Evolutionary conservation across 1,284 basidiomycete genomes (phyloP), one percentile per base, ranked within the genome.

Genomic region (Salmacisia buchloeana): DNA sequence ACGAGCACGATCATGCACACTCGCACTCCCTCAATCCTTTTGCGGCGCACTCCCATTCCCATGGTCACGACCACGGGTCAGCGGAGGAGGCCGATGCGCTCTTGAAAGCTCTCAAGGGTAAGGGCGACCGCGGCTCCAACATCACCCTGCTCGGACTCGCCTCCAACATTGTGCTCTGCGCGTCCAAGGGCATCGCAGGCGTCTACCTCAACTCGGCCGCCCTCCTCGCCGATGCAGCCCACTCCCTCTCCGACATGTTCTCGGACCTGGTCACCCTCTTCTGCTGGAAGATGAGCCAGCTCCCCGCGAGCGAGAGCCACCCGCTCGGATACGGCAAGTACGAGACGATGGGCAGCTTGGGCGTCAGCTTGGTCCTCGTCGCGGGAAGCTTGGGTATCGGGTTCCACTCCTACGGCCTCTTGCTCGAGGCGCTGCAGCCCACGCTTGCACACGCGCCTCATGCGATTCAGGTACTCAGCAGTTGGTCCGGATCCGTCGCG

Each of bases 191-290:
- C 29, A 76, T 85, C 10, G 80, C 76, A 0, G 78, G 77, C 1
- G 67, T 73, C 29, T 69, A 69, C 45, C 71, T 78, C 27, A 92
- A 97, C 78, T 93, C 91, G 5, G 92, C 94, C 2, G 88, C 91
- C 0, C 82, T 98, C 58, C 84, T 98, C 9, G 94, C 96, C 2
- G 94, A 98, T 76, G 94, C 94, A 0, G 94, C 90, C 1, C 94
- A 98, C 79, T 91, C 90, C n/a, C 73, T 94, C 46, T 91, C 90
- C 67, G 76, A 94, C 81, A 84, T 94, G 27, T 81, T 94, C 62
- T 90, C 90, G 5, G 96, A 98, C 82, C 87, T 97, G 69, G 91
- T 97, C 56, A 94, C 92, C 1, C 85, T 98, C 21, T 89, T 91
- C 71, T 91, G 89, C 75, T 97, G 93, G 91, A 87, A 87, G 61